phyloP scores from a whole-genome alignment of 2,329 filamentous ascomycete genomes.

The Colletotrichum graminicola region DNA sequence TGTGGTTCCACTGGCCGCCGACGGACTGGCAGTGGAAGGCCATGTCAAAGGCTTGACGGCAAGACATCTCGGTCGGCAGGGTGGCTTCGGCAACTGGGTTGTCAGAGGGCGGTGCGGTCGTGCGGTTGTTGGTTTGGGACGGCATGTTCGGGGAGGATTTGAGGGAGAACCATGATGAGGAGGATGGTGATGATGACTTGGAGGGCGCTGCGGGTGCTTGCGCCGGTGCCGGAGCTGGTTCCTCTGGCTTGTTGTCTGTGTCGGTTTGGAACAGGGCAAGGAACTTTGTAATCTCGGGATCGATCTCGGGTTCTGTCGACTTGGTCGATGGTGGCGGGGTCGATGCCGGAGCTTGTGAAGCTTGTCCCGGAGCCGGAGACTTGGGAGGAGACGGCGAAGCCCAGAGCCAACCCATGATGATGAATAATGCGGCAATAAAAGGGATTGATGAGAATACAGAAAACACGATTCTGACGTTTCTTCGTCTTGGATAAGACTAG shows the following conservation, averaged over 20 bases:
- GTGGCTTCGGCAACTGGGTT: constrained; percentile 73
- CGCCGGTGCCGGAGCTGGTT: constrained; percentile 41
- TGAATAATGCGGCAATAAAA: neutral
- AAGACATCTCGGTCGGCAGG: constrained; percentile 87
- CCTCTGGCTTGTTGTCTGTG: constrained; percentile 46
- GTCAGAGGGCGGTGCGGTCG: constrained; percentile 45
- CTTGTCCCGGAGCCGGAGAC: constrained; percentile 45
- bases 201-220: constrained; percentile 43
- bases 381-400: constrained; percentile 55
- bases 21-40: constrained; percentile 95
- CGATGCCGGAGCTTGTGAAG: constrained; percentile 44
- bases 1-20: constrained; percentile 89
- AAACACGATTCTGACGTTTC: neutral
- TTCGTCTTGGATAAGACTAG: constrained; percentile 1
- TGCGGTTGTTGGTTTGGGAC: constrained; percentile 42
- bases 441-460: no score
- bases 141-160: constrained; percentile 46
- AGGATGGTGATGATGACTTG: constrained; percentile 47
- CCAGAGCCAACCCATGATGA: constrained; percentile 74
- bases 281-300: constrained; percentile 68
- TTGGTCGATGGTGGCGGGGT: constrained; percentile 42
- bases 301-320: constrained; percentile 46
- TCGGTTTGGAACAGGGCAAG: constrained; percentile 60
- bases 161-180: constrained; percentile 50
- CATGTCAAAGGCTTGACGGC: constrained; percentile 88